These are phyloP conservation scores for Endothia cerciana DNA, from an alignment of 2,329 filamentous ascomycete species.

Conservation along the genomic window DNA sequence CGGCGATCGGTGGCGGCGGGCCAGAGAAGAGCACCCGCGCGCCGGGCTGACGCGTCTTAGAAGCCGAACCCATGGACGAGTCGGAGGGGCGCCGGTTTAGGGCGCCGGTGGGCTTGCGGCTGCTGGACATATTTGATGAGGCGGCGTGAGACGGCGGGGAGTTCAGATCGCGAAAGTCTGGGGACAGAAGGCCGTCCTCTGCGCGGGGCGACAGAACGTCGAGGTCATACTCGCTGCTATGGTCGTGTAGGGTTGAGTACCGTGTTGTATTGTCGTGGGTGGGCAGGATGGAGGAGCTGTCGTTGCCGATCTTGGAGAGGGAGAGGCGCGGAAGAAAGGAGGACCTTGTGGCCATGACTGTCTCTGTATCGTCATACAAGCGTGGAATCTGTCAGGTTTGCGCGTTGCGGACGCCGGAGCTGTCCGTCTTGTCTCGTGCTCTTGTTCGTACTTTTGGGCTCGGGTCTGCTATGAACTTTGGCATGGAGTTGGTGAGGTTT, in stretches of 20 bases:
- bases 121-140: constrained; percentile 20
- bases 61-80: constrained; percentile 26
- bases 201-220: constrained; percentile 39
- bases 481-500: not conserved
- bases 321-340: constrained; percentile 39
- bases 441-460: not conserved
- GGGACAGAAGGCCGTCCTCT: constrained; percentile 33
- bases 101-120: constrained; percentile 25
- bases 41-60: constrained; percentile 39
- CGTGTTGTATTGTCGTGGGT: constrained; percentile 33
- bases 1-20: constrained; percentile 55
- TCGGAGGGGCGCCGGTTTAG: constrained; percentile 28
- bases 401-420: not conserved
- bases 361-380: not conserved
- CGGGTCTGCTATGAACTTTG: not conserved
- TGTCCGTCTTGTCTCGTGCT: not conserved
- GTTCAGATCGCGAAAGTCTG: constrained; percentile 25
- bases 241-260: constrained; percentile 34
- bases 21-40: constrained; percentile 48
- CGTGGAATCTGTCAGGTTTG: not conserved
- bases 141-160: constrained; percentile 3
- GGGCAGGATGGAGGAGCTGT: constrained; percentile 35
- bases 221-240: constrained; percentile 41
- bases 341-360: constrained; percentile 34
- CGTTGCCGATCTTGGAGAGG: constrained; percentile 30